Percentiles rank a stretch among this genome's conserved stretches.
phyloP scores from a whole-genome alignment of 2,329 filamentous ascomycete species.

The Botrytis galanthina region DNA sequence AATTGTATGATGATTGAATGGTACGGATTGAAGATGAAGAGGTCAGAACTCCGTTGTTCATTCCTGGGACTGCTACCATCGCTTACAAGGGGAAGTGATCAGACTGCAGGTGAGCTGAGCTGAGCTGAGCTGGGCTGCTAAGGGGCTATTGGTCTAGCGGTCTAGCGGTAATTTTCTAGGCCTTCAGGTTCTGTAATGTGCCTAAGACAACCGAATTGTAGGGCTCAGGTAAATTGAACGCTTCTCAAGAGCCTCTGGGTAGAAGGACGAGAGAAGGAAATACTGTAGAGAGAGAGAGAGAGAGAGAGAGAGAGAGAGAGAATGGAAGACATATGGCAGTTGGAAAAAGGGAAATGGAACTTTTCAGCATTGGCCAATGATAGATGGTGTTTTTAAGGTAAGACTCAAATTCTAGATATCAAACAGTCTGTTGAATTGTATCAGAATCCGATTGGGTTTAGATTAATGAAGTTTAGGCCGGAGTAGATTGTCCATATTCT shows the following conservation, averaged over 20 bases:
- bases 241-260: not conserved
- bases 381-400: not conserved
- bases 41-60: conserved; percentile 18
- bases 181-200: not conserved
- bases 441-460: not conserved
- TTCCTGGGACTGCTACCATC: conserved; percentile 5
- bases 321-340: not conserved
- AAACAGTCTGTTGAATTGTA: not conserved
- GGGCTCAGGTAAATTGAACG: not conserved
- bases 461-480: not conserved
- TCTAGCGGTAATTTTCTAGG: not conserved
- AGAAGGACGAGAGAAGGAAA: not conserved
- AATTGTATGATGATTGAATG: conserved; percentile 8
- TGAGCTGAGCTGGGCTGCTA: conserved; percentile 12
- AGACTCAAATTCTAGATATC: not conserved
- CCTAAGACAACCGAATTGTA: not conserved
- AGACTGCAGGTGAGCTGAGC: conserved; percentile 11
- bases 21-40: not conserved
- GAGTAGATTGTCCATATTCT: not conserved
- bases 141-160: conserved; percentile 2
- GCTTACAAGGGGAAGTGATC: conserved; percentile 12
- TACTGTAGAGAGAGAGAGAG: not conserved
- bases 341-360: not conserved
- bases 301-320: not conserved
- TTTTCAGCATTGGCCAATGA: not conserved